Percentiles rank a stretch among this genome's conserved stretches.
Evolutionary conservation across 495 filamentous ascomycete genomes (phyloP).

Genomic region (Trichoderma erinaceum): DNA sequence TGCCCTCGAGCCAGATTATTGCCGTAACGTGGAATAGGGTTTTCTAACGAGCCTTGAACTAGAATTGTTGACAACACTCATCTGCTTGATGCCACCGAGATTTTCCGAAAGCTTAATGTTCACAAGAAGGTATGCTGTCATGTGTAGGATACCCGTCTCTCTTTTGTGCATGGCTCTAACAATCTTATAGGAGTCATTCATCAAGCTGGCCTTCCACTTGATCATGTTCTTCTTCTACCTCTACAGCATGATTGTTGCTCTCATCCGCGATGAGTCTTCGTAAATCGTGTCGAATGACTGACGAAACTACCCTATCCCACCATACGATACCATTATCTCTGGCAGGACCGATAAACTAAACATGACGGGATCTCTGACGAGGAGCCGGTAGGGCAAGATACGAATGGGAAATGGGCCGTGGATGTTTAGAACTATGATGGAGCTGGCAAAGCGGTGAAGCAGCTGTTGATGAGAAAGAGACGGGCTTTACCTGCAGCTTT

Average conservation of each 20-base stretch:
- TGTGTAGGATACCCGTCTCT: neutral
- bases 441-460: neutral
- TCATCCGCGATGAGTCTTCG: constrained; percentile 91
- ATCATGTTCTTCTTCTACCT: constrained; percentile 99
- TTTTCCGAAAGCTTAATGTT: constrained; percentile 97
- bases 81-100: constrained; percentile 95
- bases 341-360: neutral
- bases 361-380: constrained; percentile 7
- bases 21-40: neutral
- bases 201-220: constrained; percentile 98
- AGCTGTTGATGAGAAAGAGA: neutral
- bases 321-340: constrained; percentile 6
- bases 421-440: constrained; percentile 5
- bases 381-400: neutral
- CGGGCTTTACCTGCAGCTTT: neutral
- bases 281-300: constrained; percentile 35
- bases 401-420: neutral
- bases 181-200: constrained; percentile 78
- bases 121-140: constrained; percentile 80
- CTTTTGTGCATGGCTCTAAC: neutral
- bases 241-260: constrained; percentile 98
- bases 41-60: constrained; percentile 19
- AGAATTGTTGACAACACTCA: constrained; percentile 97
- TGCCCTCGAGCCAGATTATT: constrained; percentile 16
- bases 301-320: constrained; percentile 9